A percentile compares a stretch with the other conserved stretches of the same genome.
phyloP scores from a whole-genome alignment of 2,329 filamentous ascomycete species.

The Alternaria rosae region DNA sequence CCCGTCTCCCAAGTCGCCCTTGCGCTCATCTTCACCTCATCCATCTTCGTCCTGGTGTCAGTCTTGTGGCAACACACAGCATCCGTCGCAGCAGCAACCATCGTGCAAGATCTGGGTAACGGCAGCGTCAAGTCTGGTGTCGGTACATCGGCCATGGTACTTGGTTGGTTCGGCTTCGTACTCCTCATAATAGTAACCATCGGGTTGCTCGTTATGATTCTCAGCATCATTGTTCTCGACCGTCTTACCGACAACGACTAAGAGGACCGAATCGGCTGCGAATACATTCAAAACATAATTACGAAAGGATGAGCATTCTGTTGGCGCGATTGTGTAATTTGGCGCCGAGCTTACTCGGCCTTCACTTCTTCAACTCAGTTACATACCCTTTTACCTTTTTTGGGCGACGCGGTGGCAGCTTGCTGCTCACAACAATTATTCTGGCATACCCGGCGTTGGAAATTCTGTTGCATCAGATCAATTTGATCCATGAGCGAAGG shows the following conservation, averaged over 20 bases:
- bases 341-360: constrained; percentile 37
- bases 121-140: constrained; percentile 86
- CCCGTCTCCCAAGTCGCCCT: constrained; percentile 92
- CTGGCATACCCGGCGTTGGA: constrained; percentile 44
- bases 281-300: constrained; percentile 16
- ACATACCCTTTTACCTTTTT: constrained; percentile 42
- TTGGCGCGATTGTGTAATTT: constrained; percentile 34
- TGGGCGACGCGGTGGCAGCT: constrained; percentile 31
- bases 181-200: constrained; percentile 95
- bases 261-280: constrained; percentile 5
- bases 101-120: constrained; percentile 91
- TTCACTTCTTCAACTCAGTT: constrained; percentile 31
- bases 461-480: constrained; percentile 24
- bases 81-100: constrained; percentile 91
- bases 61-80: constrained; percentile 94
- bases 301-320: constrained; percentile 20
- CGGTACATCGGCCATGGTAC: constrained; percentile 92
- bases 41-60: constrained; percentile 70
- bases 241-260: constrained; percentile 59
- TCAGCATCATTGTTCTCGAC: constrained; percentile 84
- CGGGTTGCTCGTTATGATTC: constrained; percentile 92
- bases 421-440: constrained; percentile 34
- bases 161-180: constrained; percentile 97
- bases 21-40: constrained; percentile 82
- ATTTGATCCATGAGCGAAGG: constrained; percentile 16